These are phyloP conservation scores for Peltaster fructicola DNA, from an alignment of 2,329 filamentous ascomycete genomes.

Conservation along the genomic window DNA sequence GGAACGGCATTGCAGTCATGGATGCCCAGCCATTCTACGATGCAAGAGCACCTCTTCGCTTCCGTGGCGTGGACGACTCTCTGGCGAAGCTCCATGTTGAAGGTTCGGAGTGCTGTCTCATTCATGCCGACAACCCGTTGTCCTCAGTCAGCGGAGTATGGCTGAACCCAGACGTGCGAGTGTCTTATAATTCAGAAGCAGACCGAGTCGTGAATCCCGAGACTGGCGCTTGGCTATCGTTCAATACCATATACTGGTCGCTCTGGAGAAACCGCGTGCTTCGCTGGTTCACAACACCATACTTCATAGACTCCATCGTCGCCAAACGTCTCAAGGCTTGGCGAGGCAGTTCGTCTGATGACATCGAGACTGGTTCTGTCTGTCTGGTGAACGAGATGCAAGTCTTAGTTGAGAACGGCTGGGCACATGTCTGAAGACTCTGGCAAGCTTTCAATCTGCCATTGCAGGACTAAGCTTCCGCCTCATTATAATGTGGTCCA, in stretches of 20 bases:
- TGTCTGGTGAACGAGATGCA: conserved; percentile 17
- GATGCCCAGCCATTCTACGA: conserved; percentile 37
- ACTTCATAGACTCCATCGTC: conserved; percentile 15
- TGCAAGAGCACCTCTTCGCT: conserved; percentile 29
- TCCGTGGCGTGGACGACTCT: conserved; percentile 45
- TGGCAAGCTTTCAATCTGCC: too few species aligned
- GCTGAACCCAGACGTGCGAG: conserved; percentile 51
- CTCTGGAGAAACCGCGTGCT: conserved; percentile 41
- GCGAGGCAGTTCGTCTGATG: conserved; percentile 6
- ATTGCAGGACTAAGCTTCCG: too few species aligned
- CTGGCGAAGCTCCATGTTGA: conserved; percentile 47
- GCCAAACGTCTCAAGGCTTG: conserved; percentile 8
- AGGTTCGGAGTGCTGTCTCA: conserved; percentile 63
- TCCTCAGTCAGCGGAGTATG: conserved; percentile 38
- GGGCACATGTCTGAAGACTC: conserved; percentile 14
- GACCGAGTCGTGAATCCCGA: conserved; percentile 28
- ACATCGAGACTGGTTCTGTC: conserved; percentile 17
- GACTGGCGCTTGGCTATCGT: conserved; percentile 30
- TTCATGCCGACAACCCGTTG: conserved; percentile 53
- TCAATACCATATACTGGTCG: too few species aligned
- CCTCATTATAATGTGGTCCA: too few species aligned
- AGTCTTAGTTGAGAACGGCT: conserved; percentile 12
- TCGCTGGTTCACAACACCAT: conserved; percentile 26
- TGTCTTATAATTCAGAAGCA: conserved; percentile 41
- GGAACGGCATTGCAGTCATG: conserved; percentile 39